Evolutionary conservation across 1,284 basidiomycete species (phyloP), one percentile per base, ranked within the genome.

Genomic region (Meripilus lineatus): DNA sequence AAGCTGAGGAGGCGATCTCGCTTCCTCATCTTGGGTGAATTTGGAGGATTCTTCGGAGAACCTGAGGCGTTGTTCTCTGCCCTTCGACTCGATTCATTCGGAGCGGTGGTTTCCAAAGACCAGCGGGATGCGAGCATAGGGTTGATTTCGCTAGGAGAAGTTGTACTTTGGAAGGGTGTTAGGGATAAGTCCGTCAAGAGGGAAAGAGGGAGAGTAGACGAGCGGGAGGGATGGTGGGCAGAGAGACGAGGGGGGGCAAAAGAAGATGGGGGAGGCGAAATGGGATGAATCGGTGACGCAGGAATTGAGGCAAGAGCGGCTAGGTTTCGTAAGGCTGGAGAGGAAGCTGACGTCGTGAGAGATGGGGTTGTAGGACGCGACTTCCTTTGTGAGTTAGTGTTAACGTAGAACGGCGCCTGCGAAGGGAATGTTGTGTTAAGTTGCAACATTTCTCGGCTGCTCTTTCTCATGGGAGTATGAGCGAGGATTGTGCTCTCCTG

Each of bases 1-100:
- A 63, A 58, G 49, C 59, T 61, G 21, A 63, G 49, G 26, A 63
- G 51, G 28, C 61, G 55, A 45, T 59, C 58, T 44, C 61, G 57
- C 48, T 53, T 58, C 33, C 49, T 52, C 4, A 48, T 41, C 42
- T 56, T 56, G 3, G 48, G 46, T 41, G 54, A 50, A 38, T 52
- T 44, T 13, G 53, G 47, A 40, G 53, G 46, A 38, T 45, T 41
- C n/a, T n/a, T n/a, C 4, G 40, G 44, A 32, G 40, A 41, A 4
- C 15, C 21, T 5, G 36, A 5, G 13, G 14, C 11, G 18, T 4
- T 14, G 33, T 21, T 32, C 2, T 38, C 17, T 10, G 44, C 37
- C 6, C 23, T 18, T 5, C 45, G 45, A 30, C 46, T 42, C 4
- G 30, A 17, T 14, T 36, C 20, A 13, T 28, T 11, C 30, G 55